phyloP scores from a whole-genome alignment of 2,329 filamentous ascomycete species.

The Neurospora sp. region DNA sequence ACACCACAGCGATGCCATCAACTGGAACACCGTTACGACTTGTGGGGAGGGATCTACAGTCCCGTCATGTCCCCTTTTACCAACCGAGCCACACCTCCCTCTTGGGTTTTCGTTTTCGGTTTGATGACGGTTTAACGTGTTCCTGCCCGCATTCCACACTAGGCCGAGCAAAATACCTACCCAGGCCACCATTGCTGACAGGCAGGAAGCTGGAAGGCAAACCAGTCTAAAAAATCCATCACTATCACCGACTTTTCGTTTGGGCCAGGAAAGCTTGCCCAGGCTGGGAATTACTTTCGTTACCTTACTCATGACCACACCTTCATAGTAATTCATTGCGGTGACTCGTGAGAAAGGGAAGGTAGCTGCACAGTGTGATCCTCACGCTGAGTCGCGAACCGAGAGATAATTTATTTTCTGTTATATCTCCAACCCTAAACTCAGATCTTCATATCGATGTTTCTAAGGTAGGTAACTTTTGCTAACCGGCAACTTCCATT shows the following conservation, averaged over 20 bases:
- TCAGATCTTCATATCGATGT: background rate
- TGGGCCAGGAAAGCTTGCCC: background rate
- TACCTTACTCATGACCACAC: background rate
- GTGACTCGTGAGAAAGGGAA: background rate
- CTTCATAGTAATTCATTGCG: background rate
- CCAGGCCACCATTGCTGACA: background rate
- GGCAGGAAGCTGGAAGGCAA: background rate
- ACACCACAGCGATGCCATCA: background rate
- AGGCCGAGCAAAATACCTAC: background rate
- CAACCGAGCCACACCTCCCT: background rate
- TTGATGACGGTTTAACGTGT: background rate
- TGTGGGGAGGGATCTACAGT: background rate
- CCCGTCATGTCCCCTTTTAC: background rate
- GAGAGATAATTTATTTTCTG: background rate
- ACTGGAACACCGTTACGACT: background rate
- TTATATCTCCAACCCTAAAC: background rate
- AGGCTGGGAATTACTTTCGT: background rate
- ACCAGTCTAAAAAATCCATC: background rate
- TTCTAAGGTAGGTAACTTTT: background rate
- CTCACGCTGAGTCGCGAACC: background rate
- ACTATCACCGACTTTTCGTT: background rate
- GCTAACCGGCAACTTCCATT: background rate
- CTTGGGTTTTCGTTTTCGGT: background rate
- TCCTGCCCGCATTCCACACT: background rate
- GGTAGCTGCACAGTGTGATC: background rate